Evolutionary conservation across 2,329 filamentous ascomycete genomes (phyloP).

Genomic region (Leptoxyphium fumago): DNA sequence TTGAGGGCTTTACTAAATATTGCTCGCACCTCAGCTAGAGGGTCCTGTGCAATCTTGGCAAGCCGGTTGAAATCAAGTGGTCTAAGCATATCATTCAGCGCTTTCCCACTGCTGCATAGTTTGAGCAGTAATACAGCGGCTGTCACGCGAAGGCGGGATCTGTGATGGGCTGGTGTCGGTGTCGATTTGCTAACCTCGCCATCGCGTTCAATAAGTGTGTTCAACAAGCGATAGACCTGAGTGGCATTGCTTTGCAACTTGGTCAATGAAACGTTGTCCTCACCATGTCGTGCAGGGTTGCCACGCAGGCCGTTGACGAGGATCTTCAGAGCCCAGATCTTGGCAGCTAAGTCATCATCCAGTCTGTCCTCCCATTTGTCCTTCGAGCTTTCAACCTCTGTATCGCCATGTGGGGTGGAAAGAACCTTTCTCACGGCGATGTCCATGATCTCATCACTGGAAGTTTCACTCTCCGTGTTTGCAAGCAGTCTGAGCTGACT

Average conservation of each 20-base stretch:
- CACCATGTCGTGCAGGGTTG: constrained; percentile 17
- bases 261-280: constrained; percentile 18
- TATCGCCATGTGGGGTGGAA: constrained; percentile 37
- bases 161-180: constrained; percentile 64
- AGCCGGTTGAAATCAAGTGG: constrained; percentile 67
- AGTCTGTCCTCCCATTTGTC: constrained; percentile 38
- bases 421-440: constrained; percentile 64
- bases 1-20: constrained; percentile 75
- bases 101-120: constrained; percentile 55
- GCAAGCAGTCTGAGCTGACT: constrained; percentile 64
- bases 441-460: constrained; percentile 62
- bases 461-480: constrained; percentile 51
- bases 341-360: constrained; percentile 71
- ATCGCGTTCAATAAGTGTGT: constrained; percentile 56
- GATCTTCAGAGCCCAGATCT: constrained; percentile 69
- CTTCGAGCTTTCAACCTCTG: constrained; percentile 37
- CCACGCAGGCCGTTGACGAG: constrained; percentile 73
- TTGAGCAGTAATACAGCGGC: constrained; percentile 72
- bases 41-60: constrained; percentile 68
- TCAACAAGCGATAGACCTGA: constrained; percentile 65
- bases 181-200: constrained; percentile 64
- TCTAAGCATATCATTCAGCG: constrained; percentile 60
- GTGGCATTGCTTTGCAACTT: constrained; percentile 39
- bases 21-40: constrained; percentile 55
- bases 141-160: constrained; percentile 62